A percentile compares a stretch with the other conserved stretches of the same genome.
These are phyloP conservation scores for Cladorrhinum samala DNA, from an alignment of 495 filamentous ascomycete genomes.

Conservation along the genomic window DNA sequence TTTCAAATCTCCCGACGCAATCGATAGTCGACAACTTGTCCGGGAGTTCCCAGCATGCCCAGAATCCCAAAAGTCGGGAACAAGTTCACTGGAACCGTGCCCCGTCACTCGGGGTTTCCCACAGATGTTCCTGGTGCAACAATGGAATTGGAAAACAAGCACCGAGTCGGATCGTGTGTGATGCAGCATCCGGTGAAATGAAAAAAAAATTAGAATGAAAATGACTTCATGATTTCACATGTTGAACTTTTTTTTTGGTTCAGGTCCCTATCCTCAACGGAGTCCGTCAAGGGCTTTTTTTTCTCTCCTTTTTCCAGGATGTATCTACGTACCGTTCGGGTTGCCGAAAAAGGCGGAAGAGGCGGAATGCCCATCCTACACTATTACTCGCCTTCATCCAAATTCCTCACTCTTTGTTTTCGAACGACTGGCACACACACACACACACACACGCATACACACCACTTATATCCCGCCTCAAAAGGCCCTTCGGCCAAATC, in stretches of 20 bases:
- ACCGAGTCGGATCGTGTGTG: too few relatives aligned
- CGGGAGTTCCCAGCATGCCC: not conserved
- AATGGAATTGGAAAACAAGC: too few relatives aligned
- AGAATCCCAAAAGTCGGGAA: not conserved
- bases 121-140: too few relatives aligned
- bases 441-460: too few relatives aligned
- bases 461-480: too few relatives aligned
- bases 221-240: too few relatives aligned
- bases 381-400: not conserved
- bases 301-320: not conserved
- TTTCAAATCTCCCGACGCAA: not conserved
- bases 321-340: not conserved
- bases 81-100: too few relatives aligned
- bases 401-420: constrained; percentile 1
- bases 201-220: not conserved
- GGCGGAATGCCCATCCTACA: not conserved
- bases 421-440: too few relatives aligned
- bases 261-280: too few relatives aligned
- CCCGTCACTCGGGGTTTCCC: too few relatives aligned
- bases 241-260: too few relatives aligned
- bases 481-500: constrained; percentile 8
- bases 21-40: too few relatives aligned
- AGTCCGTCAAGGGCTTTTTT: not conserved
- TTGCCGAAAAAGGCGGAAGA: constrained; percentile 1
- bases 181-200: not conserved